These are phyloP conservation scores for Ogataea polymorpha DNA, from an alignment of 805 yeast species.

Conservation along the genomic window DNA sequence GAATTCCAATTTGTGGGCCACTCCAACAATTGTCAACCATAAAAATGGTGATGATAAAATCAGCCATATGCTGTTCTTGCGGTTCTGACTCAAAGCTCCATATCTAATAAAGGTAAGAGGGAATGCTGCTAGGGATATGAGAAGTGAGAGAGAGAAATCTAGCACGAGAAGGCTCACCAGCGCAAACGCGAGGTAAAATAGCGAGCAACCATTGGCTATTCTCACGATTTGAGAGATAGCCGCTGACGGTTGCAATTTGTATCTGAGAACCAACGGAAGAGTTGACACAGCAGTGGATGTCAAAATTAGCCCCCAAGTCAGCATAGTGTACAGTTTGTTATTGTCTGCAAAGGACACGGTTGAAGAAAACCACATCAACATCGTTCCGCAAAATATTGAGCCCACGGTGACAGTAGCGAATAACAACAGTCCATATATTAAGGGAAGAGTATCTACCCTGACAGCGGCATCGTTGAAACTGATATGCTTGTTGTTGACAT, in stretches of 20 bases:
- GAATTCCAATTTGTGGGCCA: constrained; percentile 21
- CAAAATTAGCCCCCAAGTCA: constrained; percentile 16
- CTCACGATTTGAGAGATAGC: constrained; percentile 23
- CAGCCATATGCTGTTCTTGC: constrained; percentile 26
- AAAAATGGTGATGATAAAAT: constrained; percentile 32
- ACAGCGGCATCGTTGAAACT: constrained; percentile 5
- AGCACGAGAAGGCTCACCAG: constrained; percentile 73
- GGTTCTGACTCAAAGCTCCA: constrained; percentile 16
- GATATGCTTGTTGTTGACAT: constrained; percentile 22
- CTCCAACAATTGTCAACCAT: constrained; percentile 28
- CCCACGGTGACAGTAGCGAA: constrained; percentile 26
- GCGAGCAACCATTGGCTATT: constrained; percentile 27
- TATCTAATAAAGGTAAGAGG: constrained; percentile 67
- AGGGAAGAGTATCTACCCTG: constrained; percentile 25
- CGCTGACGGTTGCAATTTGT: constrained; percentile 1
- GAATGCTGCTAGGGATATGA: constrained; percentile 65
- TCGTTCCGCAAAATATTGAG: constrained; percentile 27
- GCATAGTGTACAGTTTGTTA: constrained; percentile 5
- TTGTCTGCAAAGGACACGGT: constrained; percentile 10
- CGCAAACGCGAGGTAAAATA: constrained; percentile 63
- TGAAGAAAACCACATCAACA: constrained; percentile 14
- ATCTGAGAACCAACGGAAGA: constrained; percentile 18
- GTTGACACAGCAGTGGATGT: constrained; percentile 3
- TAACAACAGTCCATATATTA: constrained; percentile 31
- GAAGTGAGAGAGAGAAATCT: constrained; percentile 78